Base-by-base conservation (phyloP, 345 rosid genomes). In the Crucihimalaya himalaica region DNA sequence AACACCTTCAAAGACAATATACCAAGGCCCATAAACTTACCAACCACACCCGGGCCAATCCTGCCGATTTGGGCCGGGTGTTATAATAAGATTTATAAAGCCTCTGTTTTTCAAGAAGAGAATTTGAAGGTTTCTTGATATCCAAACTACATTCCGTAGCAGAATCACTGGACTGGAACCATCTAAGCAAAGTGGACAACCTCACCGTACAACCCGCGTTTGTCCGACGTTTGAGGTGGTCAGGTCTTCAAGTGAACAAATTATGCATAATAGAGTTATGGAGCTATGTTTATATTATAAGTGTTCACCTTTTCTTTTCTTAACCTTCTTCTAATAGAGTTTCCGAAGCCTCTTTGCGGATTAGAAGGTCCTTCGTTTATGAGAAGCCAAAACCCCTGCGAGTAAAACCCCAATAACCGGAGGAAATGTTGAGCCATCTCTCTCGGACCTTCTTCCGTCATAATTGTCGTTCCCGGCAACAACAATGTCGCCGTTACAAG, bases 401-500 rank as follows among this genome's bases (percentile, higher is more conserved):
- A 37, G 40, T 11, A 76, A 63, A 25, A 61, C 64, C 76, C 69
- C 48, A 31, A 14, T 4, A 47, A 46, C 21, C 58, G 45, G 31
- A 16, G n/a, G 8, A 64, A 46, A 82, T 82, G 83, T 25, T 80
- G 43, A 83, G 83, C 51, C 79, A 68, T 77, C 81, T 87, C 34
- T 51, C 48, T 54, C 55, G 83, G 42, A 73, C 80, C 67, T 27
- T 72, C 71, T 27, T 68, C 73, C 78, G 72, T 66, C 76, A 43
- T 28, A 62, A 45, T 43, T 76, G 59, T 28, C 70, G 50, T 43
- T 42, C 51, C 75, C 34, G 56, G 27, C 82, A 62, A 60, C 81
- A 55, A 12, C 83, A 64, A 14, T 53, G 61, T 72, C 83, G 86
- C 63, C 81, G 70, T 68, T 86, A 83, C 84, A 88, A 65, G 66